Base-by-base conservation (phyloP, 2,329 filamentous ascomycete genomes). In the Neurospora crassa region DNA sequence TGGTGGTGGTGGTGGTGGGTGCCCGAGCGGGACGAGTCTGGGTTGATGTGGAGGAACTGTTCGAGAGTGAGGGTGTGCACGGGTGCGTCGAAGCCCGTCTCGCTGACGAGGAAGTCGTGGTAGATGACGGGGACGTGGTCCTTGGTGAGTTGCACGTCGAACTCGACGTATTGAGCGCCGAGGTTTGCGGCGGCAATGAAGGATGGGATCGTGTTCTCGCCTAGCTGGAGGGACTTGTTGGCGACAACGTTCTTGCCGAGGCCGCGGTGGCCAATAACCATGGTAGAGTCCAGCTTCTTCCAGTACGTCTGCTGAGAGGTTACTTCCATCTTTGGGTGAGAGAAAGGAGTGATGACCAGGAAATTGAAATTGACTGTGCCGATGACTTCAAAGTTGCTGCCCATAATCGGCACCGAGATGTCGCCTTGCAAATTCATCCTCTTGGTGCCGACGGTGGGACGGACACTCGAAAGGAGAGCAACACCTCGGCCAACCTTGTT, bases 91-190 rank as follows among this genome's bases (percentile, higher is more conserved):
- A 97, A 96, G 11, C 96, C 96, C 0, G 96, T 98, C 82, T 99
- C 96, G 78, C 94, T 97, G 79, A 99, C 96, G 16, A 98, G 85
- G 78, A 99, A 99, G 80, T 99, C 96, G 79, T 99, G 96, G 79
- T 99, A 99, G 77, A 99, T 97, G 74, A 99, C 95, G 0, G 96
- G 96, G 1, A 99, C 94, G 77, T 96, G 94, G 79, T 99, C 96
- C 78, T 99, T 99, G n/a, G 96, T 99, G 47, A 99, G 84, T 79
- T 99, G 96, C 0, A 99, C 96, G 79, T 99, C 96, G 77, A 92
- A 90, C 76, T 91, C 89, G 67, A 91, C 89, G 76, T 91, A 91
- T 71, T 90, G 87, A 3, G 89, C 96, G 10, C 96, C 96, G 69
- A 99, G 82, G 75, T 97, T 98, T 63, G 95, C 94, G 2, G 96